Evolutionary conservation across 306 rosid genomes (phyloP).

Genomic region (Fragaria nilgerrensis): DNA sequence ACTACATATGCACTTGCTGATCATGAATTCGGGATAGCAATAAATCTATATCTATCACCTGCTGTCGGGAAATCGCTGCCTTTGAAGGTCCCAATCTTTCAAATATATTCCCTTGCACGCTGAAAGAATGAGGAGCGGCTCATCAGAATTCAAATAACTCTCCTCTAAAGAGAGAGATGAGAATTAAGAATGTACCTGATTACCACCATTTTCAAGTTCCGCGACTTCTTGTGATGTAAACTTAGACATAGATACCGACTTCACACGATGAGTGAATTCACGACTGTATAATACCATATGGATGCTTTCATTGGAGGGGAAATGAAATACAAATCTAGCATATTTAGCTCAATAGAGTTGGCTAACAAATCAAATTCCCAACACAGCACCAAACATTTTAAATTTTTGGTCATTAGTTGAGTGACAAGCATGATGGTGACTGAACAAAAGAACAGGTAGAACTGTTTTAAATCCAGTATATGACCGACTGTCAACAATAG

Average conservation of each 20-base stretch:
- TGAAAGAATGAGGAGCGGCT: conserved; percentile 28
- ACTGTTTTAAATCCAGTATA: neutral
- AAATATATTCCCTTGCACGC: conserved; percentile 92
- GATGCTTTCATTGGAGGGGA: neutral
- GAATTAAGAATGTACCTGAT: conserved; percentile 61
- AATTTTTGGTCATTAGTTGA: neutral
- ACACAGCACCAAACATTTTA: neutral
- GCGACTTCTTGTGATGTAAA: conserved; percentile 90
- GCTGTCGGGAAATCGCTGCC: conserved; percentile 69
- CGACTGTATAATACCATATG: conserved; percentile 52
- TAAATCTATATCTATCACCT: conserved; percentile 45
- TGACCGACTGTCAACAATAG: neutral
- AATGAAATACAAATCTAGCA: neutral
- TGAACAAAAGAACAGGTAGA: neutral
- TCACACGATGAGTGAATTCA: conserved; percentile 96
- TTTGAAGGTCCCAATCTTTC: conserved; percentile 88
- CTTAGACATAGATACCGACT: conserved; percentile 94
- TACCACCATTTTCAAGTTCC: conserved; percentile 88
- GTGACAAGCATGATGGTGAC: neutral
- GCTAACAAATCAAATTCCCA: neutral
- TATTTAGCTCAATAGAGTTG: neutral
- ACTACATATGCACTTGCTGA: conserved; percentile 6
- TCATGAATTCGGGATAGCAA: neutral
- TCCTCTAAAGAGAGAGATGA: conserved; percentile 6
- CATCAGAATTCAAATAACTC: conserved; percentile 26